Evolutionary conservation across 2,329 filamentous ascomycete genomes (phyloP).

Genomic region (Pyrenochaeta sp.): DNA sequence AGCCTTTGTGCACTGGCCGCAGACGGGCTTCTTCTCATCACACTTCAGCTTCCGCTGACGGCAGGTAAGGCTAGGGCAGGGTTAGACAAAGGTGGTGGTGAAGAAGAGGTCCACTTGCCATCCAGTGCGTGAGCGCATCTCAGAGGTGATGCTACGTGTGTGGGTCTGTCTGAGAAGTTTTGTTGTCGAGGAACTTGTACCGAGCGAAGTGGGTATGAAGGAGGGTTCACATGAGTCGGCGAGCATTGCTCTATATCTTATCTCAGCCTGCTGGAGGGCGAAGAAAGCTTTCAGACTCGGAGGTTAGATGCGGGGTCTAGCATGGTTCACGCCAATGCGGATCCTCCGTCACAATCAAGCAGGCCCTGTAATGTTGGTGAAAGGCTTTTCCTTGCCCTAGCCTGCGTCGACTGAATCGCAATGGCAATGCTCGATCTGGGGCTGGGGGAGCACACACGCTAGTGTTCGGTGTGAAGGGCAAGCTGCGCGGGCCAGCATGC

Average conservation of each 20-base stretch:
- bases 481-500: neutral
- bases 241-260: constrained; percentile 42
- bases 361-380: constrained; percentile 32
- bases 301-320: constrained; percentile 45
- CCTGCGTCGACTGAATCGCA: constrained; percentile 40
- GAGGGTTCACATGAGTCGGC: constrained; percentile 33
- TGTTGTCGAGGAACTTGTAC: constrained; percentile 22
- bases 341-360: constrained; percentile 36
- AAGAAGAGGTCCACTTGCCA: constrained; percentile 38
- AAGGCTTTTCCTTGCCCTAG: constrained; percentile 35
- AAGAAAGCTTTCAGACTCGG: constrained; percentile 30
- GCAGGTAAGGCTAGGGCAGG: constrained; percentile 56
- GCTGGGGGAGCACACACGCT: constrained; percentile 34
- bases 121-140: constrained; percentile 52
- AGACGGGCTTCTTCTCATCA: constrained; percentile 68
- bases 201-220: constrained; percentile 33
- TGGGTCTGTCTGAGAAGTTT: constrained; percentile 22
- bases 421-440: constrained; percentile 37
- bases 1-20: constrained; percentile 68
- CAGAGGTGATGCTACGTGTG: constrained; percentile 18
- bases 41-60: constrained; percentile 71
- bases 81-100: constrained; percentile 11
- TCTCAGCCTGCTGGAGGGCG: constrained; percentile 32
- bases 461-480: constrained; percentile 25
- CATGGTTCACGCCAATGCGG: constrained; percentile 46